Conservation (phyloP, 305 asterid genomes). For the Vinca major region DNA sequence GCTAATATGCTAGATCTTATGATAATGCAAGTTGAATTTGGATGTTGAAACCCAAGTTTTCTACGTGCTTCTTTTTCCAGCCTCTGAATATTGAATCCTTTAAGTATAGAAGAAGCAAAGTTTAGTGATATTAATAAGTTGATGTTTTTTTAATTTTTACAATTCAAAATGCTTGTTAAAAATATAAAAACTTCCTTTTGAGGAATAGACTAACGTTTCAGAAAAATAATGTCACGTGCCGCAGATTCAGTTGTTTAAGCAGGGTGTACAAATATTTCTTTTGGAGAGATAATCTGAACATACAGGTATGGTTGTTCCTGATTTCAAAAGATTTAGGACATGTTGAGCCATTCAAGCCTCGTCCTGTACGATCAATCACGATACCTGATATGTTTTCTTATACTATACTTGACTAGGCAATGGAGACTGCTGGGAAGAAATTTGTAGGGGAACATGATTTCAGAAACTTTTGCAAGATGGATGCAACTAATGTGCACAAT, state of each 20-base stretch:
- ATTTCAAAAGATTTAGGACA: constrained; percentile 1
- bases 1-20: neutral
- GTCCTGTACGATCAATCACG: constrained; percentile 1
- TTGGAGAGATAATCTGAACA: constrained; percentile 69
- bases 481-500: constrained; percentile 84
- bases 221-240: neutral
- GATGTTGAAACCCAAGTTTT: neutral
- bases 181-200: neutral
- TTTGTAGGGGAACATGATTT: constrained; percentile 91
- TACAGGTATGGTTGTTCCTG: constrained; percentile 35
- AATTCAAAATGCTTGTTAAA: neutral
- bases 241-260: constrained; percentile 90
- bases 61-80: neutral
- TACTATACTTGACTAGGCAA: constrained; percentile 41
- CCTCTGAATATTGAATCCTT: neutral
- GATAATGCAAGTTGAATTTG: neutral
- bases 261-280: constrained; percentile 90
- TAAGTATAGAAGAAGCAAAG: neutral
- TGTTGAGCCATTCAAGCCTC: neutral
- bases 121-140: neutral
- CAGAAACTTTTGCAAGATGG: constrained; percentile 98
- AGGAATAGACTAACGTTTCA: neutral
- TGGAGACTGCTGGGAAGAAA: constrained; percentile 75
- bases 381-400: constrained; percentile 15
- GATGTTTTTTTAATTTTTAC: neutral